Evolutionary conservation across 345 rosid genomes (phyloP), one percentile per base, ranked within the genome.

Genomic region (Viola odorata): DNA sequence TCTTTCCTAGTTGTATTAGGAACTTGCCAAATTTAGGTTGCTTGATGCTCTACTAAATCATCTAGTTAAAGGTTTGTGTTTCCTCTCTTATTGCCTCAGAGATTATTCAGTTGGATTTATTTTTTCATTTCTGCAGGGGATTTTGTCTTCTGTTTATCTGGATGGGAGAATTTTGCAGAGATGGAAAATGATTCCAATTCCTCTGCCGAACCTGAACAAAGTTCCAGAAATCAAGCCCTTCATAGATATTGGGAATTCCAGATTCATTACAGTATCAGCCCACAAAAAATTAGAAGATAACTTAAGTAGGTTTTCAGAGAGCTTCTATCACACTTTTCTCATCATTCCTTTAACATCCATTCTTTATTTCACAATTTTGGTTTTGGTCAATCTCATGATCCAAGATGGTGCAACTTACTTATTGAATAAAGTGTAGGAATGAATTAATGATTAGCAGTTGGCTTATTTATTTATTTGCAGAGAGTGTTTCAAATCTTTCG

Each of bases 151-250:
- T 7, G 91, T 87, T 64, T 89, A 77, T 70, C 69, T 92, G 14
- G 85, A 83, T 64, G 85, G 83, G 50, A 64, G 71, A 41, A 53
- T 64, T 80, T 80, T 87, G 76, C 71, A 69, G 3, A 77, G 86
- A 39, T 92, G 98, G 98, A 89, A 84, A 80, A 87, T 89, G 91
- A 59, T 80, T 67, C 60, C 85, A 36, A 40, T 92, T 75, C 96
- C 96, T 63, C 68, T 92, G n/a, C 81, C 79, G 58, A 83, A 82
- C 76, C 78, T 84, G 70, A 87, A 87, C 65, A 85, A 83, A 69
- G 61, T 41, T 39, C 81, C 79, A 5, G 67, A 74, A 69, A 59
- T 70, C 65, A 72, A 75, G 66, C 62, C 80, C 42, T 10, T 82
- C 57, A 57, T 71, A 74, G 75, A 58, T 38, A 51, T 52, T 69